Evolutionary conservation across 306 rosid species (phyloP), one percentile per base, ranked within the genome.

Genomic region (Prunus mira): DNA sequence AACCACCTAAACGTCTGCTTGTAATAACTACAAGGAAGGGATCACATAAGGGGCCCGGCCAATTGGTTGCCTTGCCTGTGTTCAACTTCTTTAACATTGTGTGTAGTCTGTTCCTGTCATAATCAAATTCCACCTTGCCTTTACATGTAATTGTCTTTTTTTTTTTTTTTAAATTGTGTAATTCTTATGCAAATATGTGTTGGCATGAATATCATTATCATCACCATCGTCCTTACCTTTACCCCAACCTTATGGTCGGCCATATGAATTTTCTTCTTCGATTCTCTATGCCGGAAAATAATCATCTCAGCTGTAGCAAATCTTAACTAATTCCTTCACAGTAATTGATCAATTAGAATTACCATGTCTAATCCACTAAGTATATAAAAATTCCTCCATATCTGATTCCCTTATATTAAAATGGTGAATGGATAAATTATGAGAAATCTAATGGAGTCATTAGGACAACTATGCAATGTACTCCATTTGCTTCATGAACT

Each of bases 41-140:
- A 12, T 69, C 60, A 63, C 69, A 76, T 3, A 49, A 71, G 65
- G 79, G 80, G 45, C 28, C 28, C 28, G 28, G 28, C 68, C 67
- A 78, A 65, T 81, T 75, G 12, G 62, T 20, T 56, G 20, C 32
- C 10, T 20, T 72, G 47, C 18, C 22, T 73, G 45, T 41, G 61
- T 38, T 65, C 72, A 74, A 73, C 70, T 62, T 73, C 15, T 46
- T 73, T 69, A 65, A 80, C 84, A 67, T 81, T 14, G 55, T 77
- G 79, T 77, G 80, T 74, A 83, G 86, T 73, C 12, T 75, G 28
- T 73, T 80, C 75, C 38, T 52, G 65, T 52, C 55, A 6, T 68
- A 66, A 65, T 81, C 75, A 65, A 71, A 60, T 73, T 6, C 78
- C 24, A 69, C 54, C 43, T 56, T 55, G 9, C 28, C 24, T 75